Conservation (phyloP, 1,139 yeast genomes). For the Saccharomyces hybrid region DNA sequence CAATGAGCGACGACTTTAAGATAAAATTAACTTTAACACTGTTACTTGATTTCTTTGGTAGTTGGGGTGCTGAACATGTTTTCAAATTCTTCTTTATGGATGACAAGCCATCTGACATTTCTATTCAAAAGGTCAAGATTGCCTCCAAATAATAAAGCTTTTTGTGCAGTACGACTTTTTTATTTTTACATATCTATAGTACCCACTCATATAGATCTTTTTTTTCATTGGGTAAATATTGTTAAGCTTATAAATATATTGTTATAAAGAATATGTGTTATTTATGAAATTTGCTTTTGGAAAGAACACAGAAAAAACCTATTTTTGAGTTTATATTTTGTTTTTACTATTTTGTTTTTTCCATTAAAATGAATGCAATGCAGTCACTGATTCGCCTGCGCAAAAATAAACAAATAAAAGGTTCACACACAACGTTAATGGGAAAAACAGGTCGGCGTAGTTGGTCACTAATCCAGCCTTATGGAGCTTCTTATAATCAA, state of each 20-base stretch:
- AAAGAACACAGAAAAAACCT: neutral
- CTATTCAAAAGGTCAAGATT: slow-evolving; percentile 32
- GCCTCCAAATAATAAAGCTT: slow-evolving; percentile 3
- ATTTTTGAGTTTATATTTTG: neutral
- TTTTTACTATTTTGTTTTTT: neutral
- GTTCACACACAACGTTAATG: neutral
- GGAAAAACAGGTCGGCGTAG: neutral
- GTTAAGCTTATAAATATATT: neutral
- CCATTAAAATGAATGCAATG: neutral
- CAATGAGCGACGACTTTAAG: slow-evolving; percentile 73
- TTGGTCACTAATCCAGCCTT: neutral
- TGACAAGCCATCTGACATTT: slow-evolving; percentile 87
- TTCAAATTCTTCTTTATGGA: slow-evolving; percentile 86
- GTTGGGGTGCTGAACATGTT: slow-evolving; percentile 73
- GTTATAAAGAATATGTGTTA: slow-evolving; percentile 19
- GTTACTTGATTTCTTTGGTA: slow-evolving; percentile 64
- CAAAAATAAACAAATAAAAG: neutral
- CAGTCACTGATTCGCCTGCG: neutral
- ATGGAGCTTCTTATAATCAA: neutral
- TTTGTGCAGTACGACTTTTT: neutral
- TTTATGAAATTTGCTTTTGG: slow-evolving; percentile 7
- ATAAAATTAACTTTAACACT: slow-evolving; percentile 66
- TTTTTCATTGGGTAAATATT: neutral
- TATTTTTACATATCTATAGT: slow-evolving; percentile 4
- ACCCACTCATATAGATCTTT: slow-evolving; percentile 1